Evolutionary conservation across 2,329 filamentous ascomycete genomes (phyloP).

Genomic region (Alternaria infectoria): DNA sequence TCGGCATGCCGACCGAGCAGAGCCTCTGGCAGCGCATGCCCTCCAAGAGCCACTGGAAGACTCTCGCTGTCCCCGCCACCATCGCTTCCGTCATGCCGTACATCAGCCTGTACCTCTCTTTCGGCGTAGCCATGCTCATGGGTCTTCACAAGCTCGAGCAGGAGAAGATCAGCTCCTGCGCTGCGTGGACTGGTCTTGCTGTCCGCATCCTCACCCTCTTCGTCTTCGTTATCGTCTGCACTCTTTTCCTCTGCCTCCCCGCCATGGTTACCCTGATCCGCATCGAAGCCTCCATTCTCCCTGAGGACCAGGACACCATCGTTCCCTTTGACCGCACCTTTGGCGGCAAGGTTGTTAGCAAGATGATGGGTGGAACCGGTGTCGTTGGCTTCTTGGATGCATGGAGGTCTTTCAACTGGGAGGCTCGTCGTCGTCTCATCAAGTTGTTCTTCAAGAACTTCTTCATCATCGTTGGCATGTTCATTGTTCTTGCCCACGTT

Average conservation of each 20-base stretch:
- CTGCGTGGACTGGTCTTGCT: slow-evolving; percentile 36
- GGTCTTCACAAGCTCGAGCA: slow-evolving; percentile 43
- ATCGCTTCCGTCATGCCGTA: slow-evolving; percentile 65
- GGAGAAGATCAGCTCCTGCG: slow-evolving; percentile 47
- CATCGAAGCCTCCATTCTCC: slow-evolving; percentile 84
- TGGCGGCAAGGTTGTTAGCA: slow-evolving; percentile 75
- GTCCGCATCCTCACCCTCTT: slow-evolving; percentile 53
- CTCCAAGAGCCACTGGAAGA: slow-evolving; percentile 68
- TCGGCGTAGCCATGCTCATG: slow-evolving; percentile 50
- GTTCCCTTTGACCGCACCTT: slow-evolving; percentile 91
- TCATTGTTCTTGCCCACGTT: slow-evolving; percentile 57
- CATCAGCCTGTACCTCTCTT: slow-evolving; percentile 60
- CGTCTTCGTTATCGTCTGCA: slow-evolving; percentile 54
- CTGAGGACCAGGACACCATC: slow-evolving; percentile 80
- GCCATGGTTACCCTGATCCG: slow-evolving; percentile 78
- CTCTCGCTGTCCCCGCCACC: slow-evolving; percentile 71
- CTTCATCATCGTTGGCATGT: slow-evolving; percentile 57
- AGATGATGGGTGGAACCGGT: slow-evolving; percentile 74
- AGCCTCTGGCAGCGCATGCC: slow-evolving; percentile 72
- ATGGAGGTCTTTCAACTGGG: slow-evolving; percentile 77
- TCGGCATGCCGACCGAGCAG: slow-evolving; percentile 70
- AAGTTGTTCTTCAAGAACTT: slow-evolving; percentile 78
- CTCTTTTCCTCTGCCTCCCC: slow-evolving; percentile 77
- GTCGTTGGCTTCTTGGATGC: slow-evolving; percentile 75
- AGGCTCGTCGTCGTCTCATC: slow-evolving; percentile 74